phyloP scores from a whole-genome alignment of 179 eudicot genomes.

The Beta lomatogona region DNA sequence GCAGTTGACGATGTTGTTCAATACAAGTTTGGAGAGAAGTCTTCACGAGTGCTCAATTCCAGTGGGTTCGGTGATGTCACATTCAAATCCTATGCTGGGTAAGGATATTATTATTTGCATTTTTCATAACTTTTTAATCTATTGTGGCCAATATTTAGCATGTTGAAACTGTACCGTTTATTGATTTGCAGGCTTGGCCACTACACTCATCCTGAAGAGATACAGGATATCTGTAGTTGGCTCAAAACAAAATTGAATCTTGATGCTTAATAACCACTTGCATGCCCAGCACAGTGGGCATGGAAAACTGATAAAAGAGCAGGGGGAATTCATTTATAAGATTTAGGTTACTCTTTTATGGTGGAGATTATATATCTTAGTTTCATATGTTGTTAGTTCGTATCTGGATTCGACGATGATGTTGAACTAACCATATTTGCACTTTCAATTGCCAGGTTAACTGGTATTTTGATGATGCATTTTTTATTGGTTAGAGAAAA shows the following conservation, averaged over 20 bases:
- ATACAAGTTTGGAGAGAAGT: slow-evolving; percentile 74
- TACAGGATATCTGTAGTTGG: slow-evolving; percentile 77
- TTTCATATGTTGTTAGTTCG: slow-evolving; percentile 2
- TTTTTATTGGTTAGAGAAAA: slow-evolving; percentile 1
- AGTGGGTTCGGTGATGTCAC: slow-evolving; percentile 68
- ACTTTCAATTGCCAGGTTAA: neutral
- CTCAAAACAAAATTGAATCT: slow-evolving; percentile 75
- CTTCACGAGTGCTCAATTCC: slow-evolving; percentile 53
- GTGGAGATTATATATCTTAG: slow-evolving; percentile 21
- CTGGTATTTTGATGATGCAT: slow-evolving; percentile 7
- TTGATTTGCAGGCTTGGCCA: slow-evolving; percentile 78
- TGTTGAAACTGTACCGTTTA: neutral
- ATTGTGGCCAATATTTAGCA: neutral
- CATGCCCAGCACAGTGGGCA: neutral
- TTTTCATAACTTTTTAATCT: neutral
- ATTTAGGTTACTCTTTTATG: slow-evolving; percentile 10
- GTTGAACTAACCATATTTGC: slow-evolving; percentile 2
- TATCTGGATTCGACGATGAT: neutral
- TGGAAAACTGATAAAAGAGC: slow-evolving; percentile 1
- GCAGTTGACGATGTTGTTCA: slow-evolving; percentile 89
- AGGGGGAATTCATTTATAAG: slow-evolving; percentile 20
- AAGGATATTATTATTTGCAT: slow-evolving; percentile 6
- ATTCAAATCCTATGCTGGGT: slow-evolving; percentile 79
- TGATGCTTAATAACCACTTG: slow-evolving; percentile 35
- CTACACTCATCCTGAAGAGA: slow-evolving; percentile 82